A percentile compares a stretch with the other conserved stretches of the same genome.
phyloP scores from a whole-genome alignment of 768 basidiomycete genomes.

The Fomitopsis serialis region DNA sequence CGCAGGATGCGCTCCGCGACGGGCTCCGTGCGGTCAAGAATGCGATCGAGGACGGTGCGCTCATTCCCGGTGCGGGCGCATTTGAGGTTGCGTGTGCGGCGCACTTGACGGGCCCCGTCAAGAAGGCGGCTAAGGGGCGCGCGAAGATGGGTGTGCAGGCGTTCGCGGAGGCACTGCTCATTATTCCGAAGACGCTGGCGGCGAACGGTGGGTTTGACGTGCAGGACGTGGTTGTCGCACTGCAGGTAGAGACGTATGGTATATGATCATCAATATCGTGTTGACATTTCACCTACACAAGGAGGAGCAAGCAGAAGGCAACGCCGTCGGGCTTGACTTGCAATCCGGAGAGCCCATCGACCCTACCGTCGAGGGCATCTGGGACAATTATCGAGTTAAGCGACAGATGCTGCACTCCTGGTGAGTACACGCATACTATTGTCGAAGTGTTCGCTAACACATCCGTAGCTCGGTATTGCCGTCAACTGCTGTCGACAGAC shows the following conservation, averaged over 20 bases:
- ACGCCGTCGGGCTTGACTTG: conserved; percentile 86
- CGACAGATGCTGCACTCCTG: conserved; percentile 97
- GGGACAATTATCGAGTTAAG: conserved; percentile 99
- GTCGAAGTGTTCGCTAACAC: no score
- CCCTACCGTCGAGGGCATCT: conserved; percentile 91
- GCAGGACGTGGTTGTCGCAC: conserved; percentile 86
- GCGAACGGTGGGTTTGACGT: conserved; percentile 97
- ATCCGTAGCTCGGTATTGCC: conserved; percentile 81
- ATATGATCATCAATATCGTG: neutral
- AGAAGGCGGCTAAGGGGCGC: conserved; percentile 86
- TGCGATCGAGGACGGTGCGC: conserved; percentile 81
- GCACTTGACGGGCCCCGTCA: conserved; percentile 73
- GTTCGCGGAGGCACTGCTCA: conserved; percentile 88
- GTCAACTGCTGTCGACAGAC: conserved; percentile 93
- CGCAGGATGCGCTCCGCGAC: conserved; percentile 96
- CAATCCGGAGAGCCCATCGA: conserved; percentile 95
- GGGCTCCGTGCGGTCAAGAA: conserved; percentile 97
- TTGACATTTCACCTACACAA: conserved; percentile 19
- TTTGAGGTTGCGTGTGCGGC: conserved; percentile 92
- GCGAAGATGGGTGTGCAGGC: conserved; percentile 97
- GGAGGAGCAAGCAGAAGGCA: conserved; percentile 95
- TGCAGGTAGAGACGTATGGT: conserved; percentile 56
- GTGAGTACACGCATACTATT: no score
- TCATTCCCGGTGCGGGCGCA: conserved; percentile 96
- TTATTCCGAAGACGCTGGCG: conserved; percentile 96